Percentiles rank a stretch among this genome's conserved stretches.
Conservation (phyloP, 1,284 basidiomycete species). For the Apiotrichum montevideense region DNA sequence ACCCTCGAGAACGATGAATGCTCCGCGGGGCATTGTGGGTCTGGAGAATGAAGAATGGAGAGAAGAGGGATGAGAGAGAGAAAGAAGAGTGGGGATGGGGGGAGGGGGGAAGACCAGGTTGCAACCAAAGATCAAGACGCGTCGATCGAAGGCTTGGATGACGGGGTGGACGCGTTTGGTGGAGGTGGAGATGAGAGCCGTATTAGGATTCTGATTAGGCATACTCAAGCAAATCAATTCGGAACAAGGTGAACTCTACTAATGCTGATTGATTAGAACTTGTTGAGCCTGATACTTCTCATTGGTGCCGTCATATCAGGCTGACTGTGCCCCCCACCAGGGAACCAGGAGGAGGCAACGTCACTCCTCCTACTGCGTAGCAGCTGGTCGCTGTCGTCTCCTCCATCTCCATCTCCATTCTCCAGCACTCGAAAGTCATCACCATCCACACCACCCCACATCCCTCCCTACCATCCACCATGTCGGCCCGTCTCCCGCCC, state of each 20-base stretch:
- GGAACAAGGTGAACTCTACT: too few species aligned
- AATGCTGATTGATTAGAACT: too few species aligned
- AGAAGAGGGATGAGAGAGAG: not conserved
- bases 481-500: slow-evolving; percentile 70
- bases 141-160: too few species aligned
- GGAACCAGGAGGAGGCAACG: too few species aligned
- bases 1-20: slow-evolving; percentile 87
- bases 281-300: too few species aligned
- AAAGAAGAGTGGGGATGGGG: too few species aligned
- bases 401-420: not conserved
- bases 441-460: slow-evolving; percentile 3
- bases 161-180: slow-evolving; percentile 4
- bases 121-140: too few species aligned
- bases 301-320: too few species aligned
- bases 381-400: not conserved
- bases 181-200: not conserved
- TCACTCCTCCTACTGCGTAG: not conserved
- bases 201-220: too few species aligned
- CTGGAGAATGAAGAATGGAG: not conserved
- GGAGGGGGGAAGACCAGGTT: too few species aligned
- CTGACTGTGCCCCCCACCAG: too few species aligned
- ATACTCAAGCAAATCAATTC: too few species aligned
- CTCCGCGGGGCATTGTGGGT: slow-evolving; percentile 48
- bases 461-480: slow-evolving; percentile 36
- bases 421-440: slow-evolving; percentile 34